phyloP scores from a whole-genome alignment of 495 filamentous ascomycete species.

The Amphirosellinia nigrospora region DNA sequence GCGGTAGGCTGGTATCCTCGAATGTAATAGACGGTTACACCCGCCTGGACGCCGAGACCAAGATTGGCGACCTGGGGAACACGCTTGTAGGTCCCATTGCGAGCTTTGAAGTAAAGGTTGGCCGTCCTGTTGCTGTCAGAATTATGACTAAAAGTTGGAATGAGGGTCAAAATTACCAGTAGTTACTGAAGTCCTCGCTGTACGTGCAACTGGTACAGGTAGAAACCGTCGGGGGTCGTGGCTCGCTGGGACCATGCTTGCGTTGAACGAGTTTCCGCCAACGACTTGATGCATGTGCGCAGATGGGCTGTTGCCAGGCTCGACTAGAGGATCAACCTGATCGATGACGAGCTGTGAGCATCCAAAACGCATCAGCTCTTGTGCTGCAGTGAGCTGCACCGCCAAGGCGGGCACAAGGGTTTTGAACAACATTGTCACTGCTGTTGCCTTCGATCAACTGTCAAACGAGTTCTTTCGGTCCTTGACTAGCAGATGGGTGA shows the following conservation, averaged over 20 bases:
- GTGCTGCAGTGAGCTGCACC: conserved; percentile 42
- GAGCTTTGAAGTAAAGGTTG: conserved; percentile 47
- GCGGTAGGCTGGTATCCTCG: conserved; percentile 51
- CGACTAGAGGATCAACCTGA: conserved; percentile 51
- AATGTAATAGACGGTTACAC: conserved; percentile 58
- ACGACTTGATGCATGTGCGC: conserved; percentile 52
- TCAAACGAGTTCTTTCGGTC: background rate
- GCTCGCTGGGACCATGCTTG: conserved; percentile 43
- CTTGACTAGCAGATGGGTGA: background rate
- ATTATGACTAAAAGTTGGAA: background rate
- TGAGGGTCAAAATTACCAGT: conserved; percentile 50
- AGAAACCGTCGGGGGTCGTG: conserved; percentile 45
- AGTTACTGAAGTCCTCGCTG: conserved; percentile 52
- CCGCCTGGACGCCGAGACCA: conserved; percentile 48
- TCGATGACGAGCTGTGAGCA: conserved; percentile 53
- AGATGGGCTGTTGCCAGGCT: conserved; percentile 46
- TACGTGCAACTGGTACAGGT: conserved; percentile 51
- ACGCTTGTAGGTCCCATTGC: conserved; percentile 54
- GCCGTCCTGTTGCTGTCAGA: background rate
- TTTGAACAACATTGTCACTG: conserved; percentile 35
- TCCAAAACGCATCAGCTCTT: conserved; percentile 55
- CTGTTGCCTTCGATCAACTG: conserved; percentile 2
- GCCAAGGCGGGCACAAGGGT: conserved; percentile 40
- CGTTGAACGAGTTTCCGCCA: conserved; percentile 52
- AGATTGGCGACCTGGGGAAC: conserved; percentile 55